phyloP scores from a whole-genome alignment of 106 monocot species.

The Allium fistulosum region DNA sequence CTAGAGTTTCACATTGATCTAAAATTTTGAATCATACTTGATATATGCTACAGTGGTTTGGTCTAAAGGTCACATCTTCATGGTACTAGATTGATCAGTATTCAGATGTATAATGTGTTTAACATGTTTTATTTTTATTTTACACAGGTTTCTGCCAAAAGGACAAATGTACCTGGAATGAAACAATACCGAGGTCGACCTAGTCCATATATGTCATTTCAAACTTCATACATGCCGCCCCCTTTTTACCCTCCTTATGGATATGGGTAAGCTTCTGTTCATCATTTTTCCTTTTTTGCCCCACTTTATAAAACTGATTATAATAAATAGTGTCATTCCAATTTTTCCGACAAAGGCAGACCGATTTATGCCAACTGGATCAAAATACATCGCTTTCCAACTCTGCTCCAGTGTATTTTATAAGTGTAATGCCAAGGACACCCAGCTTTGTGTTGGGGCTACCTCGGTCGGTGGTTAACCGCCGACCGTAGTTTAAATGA shows the following conservation, averaged over 20 bases:
- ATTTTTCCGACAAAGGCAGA: background rate
- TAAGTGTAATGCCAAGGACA: too few relatives aligned
- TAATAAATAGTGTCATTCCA: background rate
- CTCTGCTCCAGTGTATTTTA: background rate
- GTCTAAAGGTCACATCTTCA: too few relatives aligned
- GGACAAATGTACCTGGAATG: constrained; percentile 18
- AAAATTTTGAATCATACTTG: too few relatives aligned
- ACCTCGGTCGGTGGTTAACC: too few relatives aligned
- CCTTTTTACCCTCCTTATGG: constrained; percentile 14
- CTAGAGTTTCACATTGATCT: too few relatives aligned
- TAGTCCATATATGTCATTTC: constrained; percentile 11
- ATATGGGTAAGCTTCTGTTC: background rate
- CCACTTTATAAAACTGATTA: background rate
- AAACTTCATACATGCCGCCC: constrained; percentile 10
- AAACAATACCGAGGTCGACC: constrained; percentile 16
- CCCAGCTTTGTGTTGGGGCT: too few relatives aligned
- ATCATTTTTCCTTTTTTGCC: background rate
- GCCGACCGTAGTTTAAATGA: too few relatives aligned
- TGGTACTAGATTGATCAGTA: too few relatives aligned
- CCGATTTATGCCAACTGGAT: background rate
- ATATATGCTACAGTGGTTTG: too few relatives aligned
- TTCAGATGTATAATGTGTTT: too few relatives aligned
- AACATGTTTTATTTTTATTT: background rate
- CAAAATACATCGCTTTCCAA: background rate
- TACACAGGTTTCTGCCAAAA: constrained; percentile 14